A percentile compares a stretch with the other conserved stretches of the same genome.
These are phyloP conservation scores for Microdochium trichocladiopsis DNA, from an alignment of 2,329 filamentous ascomycete genomes.

Conservation along the genomic window DNA sequence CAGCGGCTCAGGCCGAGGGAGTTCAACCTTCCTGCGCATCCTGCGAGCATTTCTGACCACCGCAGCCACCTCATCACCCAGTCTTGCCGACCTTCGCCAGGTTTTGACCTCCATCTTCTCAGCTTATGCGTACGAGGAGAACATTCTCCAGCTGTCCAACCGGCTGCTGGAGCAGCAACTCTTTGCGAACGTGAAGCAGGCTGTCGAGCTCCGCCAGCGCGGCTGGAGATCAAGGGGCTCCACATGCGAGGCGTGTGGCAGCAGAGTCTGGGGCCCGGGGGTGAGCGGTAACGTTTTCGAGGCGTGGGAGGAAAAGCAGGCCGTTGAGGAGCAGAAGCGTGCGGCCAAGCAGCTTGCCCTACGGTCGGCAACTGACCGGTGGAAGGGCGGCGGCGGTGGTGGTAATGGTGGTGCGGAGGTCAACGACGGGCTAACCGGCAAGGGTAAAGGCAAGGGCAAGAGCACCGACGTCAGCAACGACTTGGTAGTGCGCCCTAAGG, in stretches of 20 bases:
- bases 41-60: conserved; percentile 81
- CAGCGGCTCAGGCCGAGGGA: conserved; percentile 31
- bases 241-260: conserved; percentile 79
- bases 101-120: conserved; percentile 88
- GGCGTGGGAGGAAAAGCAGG: conserved; percentile 65
- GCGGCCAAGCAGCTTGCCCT: conserved; percentile 33
- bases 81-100: conserved; percentile 75
- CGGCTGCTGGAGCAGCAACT: conserved; percentile 81
- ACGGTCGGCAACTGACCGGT: conserved; percentile 9
- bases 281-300: conserved; percentile 72
- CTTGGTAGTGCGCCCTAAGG: conserved; percentile 1
- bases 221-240: conserved; percentile 88
- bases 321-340: conserved; percentile 36
- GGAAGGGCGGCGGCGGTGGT: too few relatives aligned
- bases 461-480: conserved; percentile 28
- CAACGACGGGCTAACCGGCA: too few relatives aligned
- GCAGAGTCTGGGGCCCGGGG: conserved; percentile 82
- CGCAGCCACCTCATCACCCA: conserved; percentile 75
- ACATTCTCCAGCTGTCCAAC: conserved; percentile 78
- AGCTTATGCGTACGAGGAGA: conserved; percentile 92
- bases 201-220: conserved; percentile 66
- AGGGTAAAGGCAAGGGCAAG: conserved; percentile 46
- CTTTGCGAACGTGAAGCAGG: conserved; percentile 74
- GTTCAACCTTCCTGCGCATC: conserved; percentile 80
- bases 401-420: too few relatives aligned